Percentiles rank a stretch among this genome's conserved stretches.
phyloP scores from a whole-genome alignment of 2,329 filamentous ascomycete species.

The Colletotrichum theobromicola region DNA sequence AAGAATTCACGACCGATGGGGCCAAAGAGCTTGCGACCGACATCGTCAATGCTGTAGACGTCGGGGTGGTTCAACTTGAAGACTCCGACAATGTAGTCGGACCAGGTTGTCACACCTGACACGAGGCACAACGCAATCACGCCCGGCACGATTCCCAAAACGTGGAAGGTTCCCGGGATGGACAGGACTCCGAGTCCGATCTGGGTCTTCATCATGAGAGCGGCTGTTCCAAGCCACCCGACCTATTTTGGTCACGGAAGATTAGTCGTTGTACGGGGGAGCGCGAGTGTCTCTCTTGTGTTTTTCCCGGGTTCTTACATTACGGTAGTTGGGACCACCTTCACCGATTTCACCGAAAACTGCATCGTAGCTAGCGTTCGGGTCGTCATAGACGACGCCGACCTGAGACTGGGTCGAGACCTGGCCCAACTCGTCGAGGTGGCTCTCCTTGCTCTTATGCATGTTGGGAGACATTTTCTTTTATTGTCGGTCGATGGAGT shows the following conservation, averaged over 20 bases:
- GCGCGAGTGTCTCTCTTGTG: too few relatives aligned
- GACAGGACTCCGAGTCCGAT: slow-evolving; percentile 54
- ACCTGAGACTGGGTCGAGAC: neutral
- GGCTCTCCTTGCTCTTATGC: slow-evolving; percentile 7
- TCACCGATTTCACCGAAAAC: slow-evolving; percentile 35
- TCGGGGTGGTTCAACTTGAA: slow-evolving; percentile 56
- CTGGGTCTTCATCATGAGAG: slow-evolving; percentile 51
- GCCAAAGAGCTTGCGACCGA: slow-evolving; percentile 53
- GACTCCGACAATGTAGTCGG: slow-evolving; percentile 50
- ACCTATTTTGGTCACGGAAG: slow-evolving; percentile 29
- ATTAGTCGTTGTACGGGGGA: neutral
- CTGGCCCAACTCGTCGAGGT: slow-evolving; percentile 3
- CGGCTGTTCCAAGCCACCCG: slow-evolving; percentile 47
- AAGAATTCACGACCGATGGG: slow-evolving; percentile 47
- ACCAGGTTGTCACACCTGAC: slow-evolving; percentile 51
- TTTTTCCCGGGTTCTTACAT: slow-evolving; percentile 24
- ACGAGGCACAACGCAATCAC: slow-evolving; percentile 46
- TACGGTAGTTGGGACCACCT: slow-evolving; percentile 34
- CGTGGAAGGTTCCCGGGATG: slow-evolving; percentile 49
- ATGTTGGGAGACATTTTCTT: neutral
- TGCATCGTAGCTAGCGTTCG: slow-evolving; percentile 26
- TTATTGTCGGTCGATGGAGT: neutral
- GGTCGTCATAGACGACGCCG: slow-evolving; percentile 11
- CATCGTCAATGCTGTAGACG: slow-evolving; percentile 59
- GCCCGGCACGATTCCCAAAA: slow-evolving; percentile 53